phyloP scores from a whole-genome alignment of 1,284 basidiomycete species.

The Cryptococcus wingfieldii region DNA sequence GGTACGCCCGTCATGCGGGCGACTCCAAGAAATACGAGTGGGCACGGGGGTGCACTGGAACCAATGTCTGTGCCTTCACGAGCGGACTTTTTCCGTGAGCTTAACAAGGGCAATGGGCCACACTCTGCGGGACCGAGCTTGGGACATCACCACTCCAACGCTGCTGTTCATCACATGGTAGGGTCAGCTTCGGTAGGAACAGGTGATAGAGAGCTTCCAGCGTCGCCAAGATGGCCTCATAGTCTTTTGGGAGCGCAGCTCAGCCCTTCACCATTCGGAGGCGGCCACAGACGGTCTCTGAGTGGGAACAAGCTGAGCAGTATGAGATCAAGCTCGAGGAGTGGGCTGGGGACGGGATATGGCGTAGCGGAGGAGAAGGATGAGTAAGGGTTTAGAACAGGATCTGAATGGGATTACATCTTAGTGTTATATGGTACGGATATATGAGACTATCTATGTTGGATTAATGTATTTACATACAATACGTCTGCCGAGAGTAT shows the following conservation, averaged over 20 bases:
- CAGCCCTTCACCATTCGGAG: slow-evolving; percentile 27
- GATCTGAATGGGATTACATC: too few relatives aligned
- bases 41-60: slow-evolving; percentile 18
- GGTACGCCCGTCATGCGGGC: slow-evolving; percentile 16
- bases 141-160: background rate
- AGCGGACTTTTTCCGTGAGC: slow-evolving; percentile 38
- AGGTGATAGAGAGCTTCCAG: slow-evolving; percentile 4
- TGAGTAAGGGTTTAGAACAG: slow-evolving; percentile 4
- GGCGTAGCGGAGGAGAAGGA: slow-evolving; percentile 21
- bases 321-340: slow-evolving; percentile 32
- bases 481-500: too few relatives aligned
- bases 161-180: background rate
- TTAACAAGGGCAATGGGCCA: slow-evolving; percentile 20
- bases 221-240: slow-evolving; percentile 21
- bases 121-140: slow-evolving; percentile 1
- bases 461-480: too few relatives aligned
- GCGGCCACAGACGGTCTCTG: slow-evolving; percentile 23
- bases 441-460: too few relatives aligned
- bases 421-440: too few relatives aligned
- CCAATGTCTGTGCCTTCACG: slow-evolving; percentile 20
- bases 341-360: slow-evolving; percentile 16
- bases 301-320: slow-evolving; percentile 32
- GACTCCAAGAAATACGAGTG: slow-evolving; percentile 16
- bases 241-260: slow-evolving; percentile 25
- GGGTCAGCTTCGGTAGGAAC: background rate